phyloP scores from a whole-genome alignment of 768 basidiomycete species.

The Phylloporus rhodoxanthus region DNA sequence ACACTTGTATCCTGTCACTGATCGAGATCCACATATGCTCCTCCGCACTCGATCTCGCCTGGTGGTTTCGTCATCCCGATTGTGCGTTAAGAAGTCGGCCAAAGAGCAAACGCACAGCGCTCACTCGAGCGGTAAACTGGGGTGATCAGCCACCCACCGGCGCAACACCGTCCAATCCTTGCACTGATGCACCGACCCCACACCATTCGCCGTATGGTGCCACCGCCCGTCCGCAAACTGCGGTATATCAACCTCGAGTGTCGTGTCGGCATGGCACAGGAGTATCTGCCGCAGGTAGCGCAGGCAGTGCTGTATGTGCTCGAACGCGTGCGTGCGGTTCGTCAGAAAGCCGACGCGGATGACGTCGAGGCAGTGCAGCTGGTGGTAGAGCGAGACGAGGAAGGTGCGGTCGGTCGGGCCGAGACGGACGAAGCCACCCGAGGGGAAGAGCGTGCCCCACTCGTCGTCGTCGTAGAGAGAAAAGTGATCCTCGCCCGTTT shows the following conservation, averaged over 20 bases:
- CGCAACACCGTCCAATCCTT: constrained; percentile 32
- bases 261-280: constrained; percentile 35
- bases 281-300: constrained; percentile 36
- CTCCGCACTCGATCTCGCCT: neutral
- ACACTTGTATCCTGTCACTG: too few species aligned
- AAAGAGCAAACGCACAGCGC: neutral
- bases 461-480: constrained; percentile 31
- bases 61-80: neutral
- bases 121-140: constrained; percentile 22
- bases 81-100: neutral
- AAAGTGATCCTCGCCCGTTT: constrained; percentile 23
- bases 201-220: constrained; percentile 27
- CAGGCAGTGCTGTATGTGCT: constrained; percentile 35
- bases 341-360: constrained; percentile 29
- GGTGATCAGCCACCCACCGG: constrained; percentile 24
- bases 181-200: constrained; percentile 29
- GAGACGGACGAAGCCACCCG: constrained; percentile 31
- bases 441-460: constrained; percentile 32
- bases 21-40: too few species aligned
- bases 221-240: constrained; percentile 19
- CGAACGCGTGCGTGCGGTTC: constrained; percentile 18
- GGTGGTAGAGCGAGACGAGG: constrained; percentile 39
- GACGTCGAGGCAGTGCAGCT: constrained; percentile 42
- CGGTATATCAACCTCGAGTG: constrained; percentile 32
- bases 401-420: constrained; percentile 32